A percentile compares a stretch with the other conserved stretches of the same genome.
Evolutionary conservation across 1,284 basidiomycete genomes (phyloP).

Genomic region (Leccinum pachyderme): DNA sequence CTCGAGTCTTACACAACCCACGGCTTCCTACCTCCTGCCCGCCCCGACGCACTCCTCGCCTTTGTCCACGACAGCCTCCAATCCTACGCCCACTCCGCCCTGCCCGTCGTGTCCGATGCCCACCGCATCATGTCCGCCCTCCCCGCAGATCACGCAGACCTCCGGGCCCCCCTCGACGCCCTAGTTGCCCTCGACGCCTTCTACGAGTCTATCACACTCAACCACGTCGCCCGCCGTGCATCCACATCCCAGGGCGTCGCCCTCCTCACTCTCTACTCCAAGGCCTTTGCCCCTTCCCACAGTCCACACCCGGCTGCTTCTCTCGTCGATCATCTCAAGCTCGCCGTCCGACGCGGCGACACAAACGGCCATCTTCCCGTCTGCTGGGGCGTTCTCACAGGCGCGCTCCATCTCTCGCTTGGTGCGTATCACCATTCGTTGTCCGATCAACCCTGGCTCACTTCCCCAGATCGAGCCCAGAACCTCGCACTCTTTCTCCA

Average conservation of each 20-base stretch:
- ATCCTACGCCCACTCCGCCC: constrained; percentile 72
- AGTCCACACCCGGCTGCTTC: constrained; percentile 6
- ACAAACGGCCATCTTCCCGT: constrained; percentile 83
- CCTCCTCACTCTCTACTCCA: constrained; percentile 84
- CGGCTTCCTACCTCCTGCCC: constrained; percentile 58
- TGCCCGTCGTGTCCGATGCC: constrained; percentile 75
- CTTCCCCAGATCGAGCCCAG: constrained; percentile 60
- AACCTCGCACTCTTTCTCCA: constrained; percentile 93
- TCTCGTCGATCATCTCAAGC: constrained; percentile 69
- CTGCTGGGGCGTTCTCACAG: constrained; percentile 87
- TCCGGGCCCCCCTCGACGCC: constrained; percentile 19
- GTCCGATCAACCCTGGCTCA: background rate
- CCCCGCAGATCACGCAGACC: constrained; percentile 15
- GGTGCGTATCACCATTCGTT: constrained; percentile 45
- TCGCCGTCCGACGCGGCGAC: constrained; percentile 59
- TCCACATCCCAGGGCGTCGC: constrained; percentile 93
- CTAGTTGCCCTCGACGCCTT: constrained; percentile 67
- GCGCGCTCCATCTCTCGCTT: constrained; percentile 69
- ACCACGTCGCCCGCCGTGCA: constrained; percentile 85
- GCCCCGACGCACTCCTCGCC: constrained; percentile 38
- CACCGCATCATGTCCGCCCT: constrained; percentile 44
- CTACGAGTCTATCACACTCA: constrained; percentile 86
- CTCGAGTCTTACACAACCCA: constrained; percentile 90
- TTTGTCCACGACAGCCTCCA: constrained; percentile 72
- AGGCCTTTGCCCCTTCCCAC: constrained; percentile 57